Conservation (phyloP, 768 basidiomycete genomes). For the Boletus eberwhitei region DNA sequence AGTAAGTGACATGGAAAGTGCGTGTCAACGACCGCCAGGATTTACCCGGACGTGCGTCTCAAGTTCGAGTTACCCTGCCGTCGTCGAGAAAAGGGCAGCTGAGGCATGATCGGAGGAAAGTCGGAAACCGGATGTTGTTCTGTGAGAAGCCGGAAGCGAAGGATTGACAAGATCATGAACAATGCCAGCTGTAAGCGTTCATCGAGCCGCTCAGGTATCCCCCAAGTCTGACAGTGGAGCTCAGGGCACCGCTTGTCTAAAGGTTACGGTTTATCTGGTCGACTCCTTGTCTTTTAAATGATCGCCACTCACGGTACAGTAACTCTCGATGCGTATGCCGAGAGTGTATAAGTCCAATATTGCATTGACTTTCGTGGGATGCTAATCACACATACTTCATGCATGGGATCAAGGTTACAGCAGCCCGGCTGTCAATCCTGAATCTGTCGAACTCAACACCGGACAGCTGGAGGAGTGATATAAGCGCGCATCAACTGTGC, state of each 20-base stretch:
- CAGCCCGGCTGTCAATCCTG: neutral
- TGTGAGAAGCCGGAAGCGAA: neutral
- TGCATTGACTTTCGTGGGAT: neutral
- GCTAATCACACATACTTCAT: neutral
- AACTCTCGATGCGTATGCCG: no score
- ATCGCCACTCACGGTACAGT: neutral
- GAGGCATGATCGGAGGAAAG: neutral
- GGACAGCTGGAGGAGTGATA: neutral
- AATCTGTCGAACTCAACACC: neutral
- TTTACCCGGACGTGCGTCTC: neutral
- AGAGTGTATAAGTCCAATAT: neutral
- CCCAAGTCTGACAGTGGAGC: no score
- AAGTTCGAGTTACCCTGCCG: neutral
- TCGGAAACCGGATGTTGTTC: constrained; percentile 5
- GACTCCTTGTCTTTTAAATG: neutral
- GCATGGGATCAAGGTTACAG: neutral
- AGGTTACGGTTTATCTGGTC: neutral
- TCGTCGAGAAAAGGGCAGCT: neutral
- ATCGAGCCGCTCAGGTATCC: no score
- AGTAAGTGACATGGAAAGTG: constrained; percentile 6
- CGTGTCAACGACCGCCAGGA: neutral
- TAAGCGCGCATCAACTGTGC: neutral
- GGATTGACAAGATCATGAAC: neutral
- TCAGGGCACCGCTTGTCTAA: no score
- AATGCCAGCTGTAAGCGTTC: neutral